Evolutionary conservation across 257 asterid genomes (phyloP).

Genomic region (Cynanchum wilfordii): DNA sequence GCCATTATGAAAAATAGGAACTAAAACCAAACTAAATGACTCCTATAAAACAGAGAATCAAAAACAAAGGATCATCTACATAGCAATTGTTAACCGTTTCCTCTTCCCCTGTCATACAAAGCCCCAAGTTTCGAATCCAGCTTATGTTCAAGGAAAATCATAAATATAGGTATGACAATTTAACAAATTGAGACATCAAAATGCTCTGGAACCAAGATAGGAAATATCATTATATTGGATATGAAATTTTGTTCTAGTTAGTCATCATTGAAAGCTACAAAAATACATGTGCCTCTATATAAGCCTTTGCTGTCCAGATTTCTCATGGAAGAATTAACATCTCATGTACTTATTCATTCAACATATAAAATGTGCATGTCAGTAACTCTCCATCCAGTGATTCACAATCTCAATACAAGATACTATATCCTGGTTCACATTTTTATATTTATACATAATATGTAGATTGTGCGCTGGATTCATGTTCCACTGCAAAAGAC

Average conservation of each 20-base stretch:
- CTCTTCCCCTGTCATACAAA: background rate
- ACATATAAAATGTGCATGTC: background rate
- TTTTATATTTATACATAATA: no score
- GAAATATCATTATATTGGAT: no score
- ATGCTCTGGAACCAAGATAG: no score
- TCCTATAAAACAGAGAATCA: background rate
- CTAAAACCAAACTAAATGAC: background rate
- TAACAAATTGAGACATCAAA: background rate
- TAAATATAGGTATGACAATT: background rate
- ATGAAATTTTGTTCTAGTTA: background rate
- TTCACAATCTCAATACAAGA: background rate
- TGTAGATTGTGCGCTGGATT: no score
- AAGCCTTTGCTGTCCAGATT: background rate
- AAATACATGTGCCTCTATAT: background rate
- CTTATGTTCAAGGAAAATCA: background rate
- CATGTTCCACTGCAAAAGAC: no score
- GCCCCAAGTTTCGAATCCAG: background rate
- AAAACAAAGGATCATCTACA: background rate
- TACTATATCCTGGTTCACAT: background rate
- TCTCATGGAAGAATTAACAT: background rate
- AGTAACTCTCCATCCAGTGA: background rate
- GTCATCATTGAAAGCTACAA: background rate
- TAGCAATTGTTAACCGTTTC: background rate
- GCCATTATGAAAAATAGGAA: background rate
- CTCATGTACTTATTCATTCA: background rate